Conservation (phyloP, 257 asterid species). For the Solanum sitiens region DNA sequence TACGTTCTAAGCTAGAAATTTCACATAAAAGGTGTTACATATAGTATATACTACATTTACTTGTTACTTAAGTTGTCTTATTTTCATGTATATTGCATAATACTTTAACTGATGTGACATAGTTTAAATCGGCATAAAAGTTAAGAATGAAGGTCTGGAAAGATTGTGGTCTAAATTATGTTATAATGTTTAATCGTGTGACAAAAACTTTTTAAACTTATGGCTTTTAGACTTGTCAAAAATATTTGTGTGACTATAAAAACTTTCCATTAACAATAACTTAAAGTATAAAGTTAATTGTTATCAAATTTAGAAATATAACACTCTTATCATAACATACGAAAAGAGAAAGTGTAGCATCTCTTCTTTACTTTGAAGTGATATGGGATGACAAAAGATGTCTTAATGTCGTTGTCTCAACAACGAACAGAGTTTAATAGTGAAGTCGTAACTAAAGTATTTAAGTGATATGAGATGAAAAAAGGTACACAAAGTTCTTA, state of each 20-base stretch:
- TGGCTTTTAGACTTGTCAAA: not conserved
- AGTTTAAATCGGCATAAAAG: not conserved
- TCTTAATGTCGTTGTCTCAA: not conserved
- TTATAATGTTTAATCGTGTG: not conserved
- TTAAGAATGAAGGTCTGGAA: not conserved
- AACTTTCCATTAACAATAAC: not conserved
- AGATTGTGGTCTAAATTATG: not conserved
- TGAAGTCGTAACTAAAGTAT: not conserved
- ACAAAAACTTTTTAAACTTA: not conserved
- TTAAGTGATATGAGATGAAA: not conserved
- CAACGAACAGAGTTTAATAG: not conserved
- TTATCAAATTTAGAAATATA: not conserved
- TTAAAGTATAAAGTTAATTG: not conserved
- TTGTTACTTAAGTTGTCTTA: not conserved
- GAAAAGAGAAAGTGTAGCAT: not conserved
- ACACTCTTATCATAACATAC: too few species aligned
- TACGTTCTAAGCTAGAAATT: not conserved
- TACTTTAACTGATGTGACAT: not conserved
- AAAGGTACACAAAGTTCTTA: not conserved
- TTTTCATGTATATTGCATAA: not conserved
- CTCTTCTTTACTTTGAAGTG: not conserved
- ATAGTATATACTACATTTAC: not conserved
- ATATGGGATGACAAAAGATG: not conserved
- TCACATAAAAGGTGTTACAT: not conserved
- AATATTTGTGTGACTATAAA: not conserved